phyloP scores from a whole-genome alignment of 2,329 filamentous ascomycete genomes.

The Epichloe sibirici region DNA sequence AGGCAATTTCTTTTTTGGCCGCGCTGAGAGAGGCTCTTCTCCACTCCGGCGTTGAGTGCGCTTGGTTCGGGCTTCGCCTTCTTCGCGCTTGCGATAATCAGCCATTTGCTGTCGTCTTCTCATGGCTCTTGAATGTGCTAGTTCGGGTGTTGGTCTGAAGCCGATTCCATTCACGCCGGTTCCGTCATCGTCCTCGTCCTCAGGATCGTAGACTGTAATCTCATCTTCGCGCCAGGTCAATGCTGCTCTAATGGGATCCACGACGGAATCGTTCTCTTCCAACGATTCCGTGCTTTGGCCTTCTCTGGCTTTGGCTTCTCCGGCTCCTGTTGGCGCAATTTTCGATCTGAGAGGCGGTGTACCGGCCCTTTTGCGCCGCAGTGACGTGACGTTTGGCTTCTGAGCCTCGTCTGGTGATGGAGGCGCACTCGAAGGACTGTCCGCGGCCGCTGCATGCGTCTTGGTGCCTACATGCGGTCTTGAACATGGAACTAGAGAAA shows the following conservation, averaged over 20 bases:
- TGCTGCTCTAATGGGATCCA: conserved; percentile 44
- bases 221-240: conserved; percentile 58
- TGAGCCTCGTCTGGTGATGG: not conserved
- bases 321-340: conserved; percentile 11
- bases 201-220: conserved; percentile 53
- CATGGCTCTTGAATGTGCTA: conserved; percentile 44
- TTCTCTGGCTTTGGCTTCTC: not conserved
- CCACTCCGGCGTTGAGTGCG: conserved; percentile 39
- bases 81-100: conserved; percentile 49
- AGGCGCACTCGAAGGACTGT: not conserved
- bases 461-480: not conserved
- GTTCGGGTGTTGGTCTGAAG: conserved; percentile 50
- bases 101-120: conserved; percentile 48
- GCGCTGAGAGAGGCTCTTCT: conserved; percentile 14
- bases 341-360: conserved; percentile 27
- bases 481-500: not conserved
- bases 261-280: conserved; percentile 25
- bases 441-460: not conserved
- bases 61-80: conserved; percentile 44
- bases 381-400: conserved; percentile 16
- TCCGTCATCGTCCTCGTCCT: conserved; percentile 55
- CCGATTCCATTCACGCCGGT: conserved; percentile 56
- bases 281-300: conserved; percentile 1
- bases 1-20: conserved; percentile 16
- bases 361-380: conserved; percentile 21